Conservation (phyloP, 345 rosid genomes). For the Aegle marmelos region DNA sequence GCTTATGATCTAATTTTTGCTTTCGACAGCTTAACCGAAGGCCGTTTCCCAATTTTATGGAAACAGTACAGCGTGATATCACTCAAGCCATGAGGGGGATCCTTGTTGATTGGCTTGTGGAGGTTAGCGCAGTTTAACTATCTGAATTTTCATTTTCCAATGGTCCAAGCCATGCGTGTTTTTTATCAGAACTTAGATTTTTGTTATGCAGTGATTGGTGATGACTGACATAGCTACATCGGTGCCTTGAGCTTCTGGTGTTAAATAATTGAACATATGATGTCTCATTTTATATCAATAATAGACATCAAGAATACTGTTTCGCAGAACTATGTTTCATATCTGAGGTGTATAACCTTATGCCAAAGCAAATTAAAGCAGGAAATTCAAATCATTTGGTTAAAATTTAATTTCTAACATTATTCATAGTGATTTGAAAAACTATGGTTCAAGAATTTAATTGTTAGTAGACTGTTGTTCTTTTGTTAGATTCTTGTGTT, state of each 20-base stretch:
- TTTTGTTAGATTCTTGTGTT: not conserved
- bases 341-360: not conserved
- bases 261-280: not conserved
- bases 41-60: conserved; percentile 63
- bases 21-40: conserved; percentile 60
- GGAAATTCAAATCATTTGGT: not conserved
- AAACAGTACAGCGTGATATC: conserved; percentile 64
- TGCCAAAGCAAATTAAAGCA: not conserved
- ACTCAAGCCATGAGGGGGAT: conserved; percentile 87
- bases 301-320: not conserved
- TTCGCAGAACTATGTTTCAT: not conserved
- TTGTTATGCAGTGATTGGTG: not conserved
- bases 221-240: not conserved
- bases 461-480: not conserved
- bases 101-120: conserved; percentile 96
- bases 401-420: not conserved
- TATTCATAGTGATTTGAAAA: not conserved
- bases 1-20: conserved; percentile 15
- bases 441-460: not conserved
- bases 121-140: conserved; percentile 44
- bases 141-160: not conserved
- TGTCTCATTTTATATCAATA: not conserved
- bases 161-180: not conserved
- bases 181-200: not conserved
- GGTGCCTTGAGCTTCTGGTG: not conserved